Evolutionary conservation across 257 asterid species (phyloP).

Genomic region (Solanum microdontum): DNA sequence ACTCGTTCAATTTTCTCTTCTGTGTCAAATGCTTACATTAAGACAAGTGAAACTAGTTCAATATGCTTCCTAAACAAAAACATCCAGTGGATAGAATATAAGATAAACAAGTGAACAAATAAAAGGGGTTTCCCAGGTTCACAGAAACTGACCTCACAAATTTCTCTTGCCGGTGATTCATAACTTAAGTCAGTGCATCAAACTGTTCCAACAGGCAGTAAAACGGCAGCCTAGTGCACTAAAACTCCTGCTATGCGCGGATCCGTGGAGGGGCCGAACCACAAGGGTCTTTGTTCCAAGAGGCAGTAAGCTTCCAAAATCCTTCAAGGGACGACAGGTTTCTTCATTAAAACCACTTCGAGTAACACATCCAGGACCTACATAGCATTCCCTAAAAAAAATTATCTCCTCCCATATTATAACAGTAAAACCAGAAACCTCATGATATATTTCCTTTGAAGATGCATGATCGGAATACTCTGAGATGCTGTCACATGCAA

Average conservation of each 20-base stretch:
- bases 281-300: background rate
- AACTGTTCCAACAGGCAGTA: background rate
- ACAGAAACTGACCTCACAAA: constrained; percentile 63
- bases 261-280: background rate
- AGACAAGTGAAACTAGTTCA: background rate
- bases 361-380: constrained; percentile 7
- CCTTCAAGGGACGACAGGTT: background rate
- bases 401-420: background rate
- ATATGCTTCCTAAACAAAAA: background rate
- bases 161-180: constrained; percentile 52
- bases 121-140: background rate
- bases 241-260: background rate
- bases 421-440: background rate
- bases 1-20: background rate
- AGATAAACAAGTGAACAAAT: background rate
- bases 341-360: constrained; percentile 5
- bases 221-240: background rate
- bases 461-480: background rate
- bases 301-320: constrained; percentile 3
- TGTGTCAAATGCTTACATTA: background rate
- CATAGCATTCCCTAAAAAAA: constrained; percentile 9
- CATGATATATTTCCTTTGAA: background rate
- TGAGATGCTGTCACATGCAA: background rate
- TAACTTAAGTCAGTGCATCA: constrained; percentile 34
- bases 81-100: background rate